These are phyloP conservation scores for Fusarium sp. DNA, from an alignment of 2,329 filamentous ascomycete species.

Conservation along the genomic window DNA sequence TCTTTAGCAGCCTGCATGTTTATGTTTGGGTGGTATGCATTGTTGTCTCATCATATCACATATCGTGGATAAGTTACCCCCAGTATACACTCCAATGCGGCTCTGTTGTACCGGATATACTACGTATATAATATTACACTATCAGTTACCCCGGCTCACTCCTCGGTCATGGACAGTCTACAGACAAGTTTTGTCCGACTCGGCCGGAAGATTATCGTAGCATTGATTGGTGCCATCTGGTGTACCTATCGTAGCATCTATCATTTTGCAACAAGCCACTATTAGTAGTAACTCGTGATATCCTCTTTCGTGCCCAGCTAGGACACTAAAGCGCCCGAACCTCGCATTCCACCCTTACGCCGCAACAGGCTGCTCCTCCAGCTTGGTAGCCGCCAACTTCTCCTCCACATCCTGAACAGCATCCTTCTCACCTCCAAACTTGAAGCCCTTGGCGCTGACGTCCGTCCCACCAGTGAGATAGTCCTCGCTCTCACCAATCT, in stretches of 20 bases:
- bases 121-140: not conserved
- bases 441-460: slow-evolving; percentile 53
- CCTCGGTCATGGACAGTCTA: not conserved
- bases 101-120: slow-evolving; percentile 1
- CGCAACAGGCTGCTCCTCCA: slow-evolving; percentile 46
- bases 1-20: not conserved
- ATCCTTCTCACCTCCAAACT: slow-evolving; percentile 43
- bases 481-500: slow-evolving; percentile 87
- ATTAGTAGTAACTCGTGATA: not conserved
- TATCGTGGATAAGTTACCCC: not conserved
- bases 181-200: not conserved
- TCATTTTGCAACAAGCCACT: not conserved
- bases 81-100: not conserved
- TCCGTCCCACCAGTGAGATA: slow-evolving; percentile 78
- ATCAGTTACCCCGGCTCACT: not conserved
- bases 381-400: slow-evolving; percentile 48
- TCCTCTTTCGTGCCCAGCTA: not conserved
- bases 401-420: slow-evolving; percentile 46
- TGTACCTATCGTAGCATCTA: not conserved
- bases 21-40: not conserved
- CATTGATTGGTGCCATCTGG: not conserved
- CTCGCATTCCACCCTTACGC: slow-evolving; percentile 11
- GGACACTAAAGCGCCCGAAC: not conserved
- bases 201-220: slow-evolving; percentile 7
- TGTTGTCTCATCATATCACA: not conserved